These are phyloP conservation scores for Phallus indusiatus DNA, from an alignment of 768 basidiomycete genomes.

Conservation along the genomic window DNA sequence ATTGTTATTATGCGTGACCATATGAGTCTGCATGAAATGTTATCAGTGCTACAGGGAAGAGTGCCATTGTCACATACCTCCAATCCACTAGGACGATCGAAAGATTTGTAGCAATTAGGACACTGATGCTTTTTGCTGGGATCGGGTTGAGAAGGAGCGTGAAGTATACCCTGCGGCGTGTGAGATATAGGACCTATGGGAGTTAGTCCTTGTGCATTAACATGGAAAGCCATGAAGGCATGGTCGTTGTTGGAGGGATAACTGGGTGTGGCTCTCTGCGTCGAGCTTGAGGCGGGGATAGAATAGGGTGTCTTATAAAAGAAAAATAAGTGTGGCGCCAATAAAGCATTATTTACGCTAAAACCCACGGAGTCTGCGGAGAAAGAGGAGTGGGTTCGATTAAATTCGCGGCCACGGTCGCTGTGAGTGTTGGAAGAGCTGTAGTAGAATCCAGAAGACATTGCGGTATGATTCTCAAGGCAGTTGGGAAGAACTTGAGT, in stretches of 20 bases:
- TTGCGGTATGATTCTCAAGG: neutral
- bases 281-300: neutral
- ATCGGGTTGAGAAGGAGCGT: neutral
- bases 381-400: neutral
- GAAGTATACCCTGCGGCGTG: slow-evolving; percentile 2
- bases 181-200: neutral
- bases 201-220: neutral
- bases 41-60: neutral
- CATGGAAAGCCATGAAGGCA: neutral
- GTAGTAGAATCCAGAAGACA: neutral
- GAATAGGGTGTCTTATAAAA: neutral
- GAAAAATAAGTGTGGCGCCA: neutral
- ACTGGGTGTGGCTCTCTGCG: neutral
- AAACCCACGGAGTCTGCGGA: neutral
- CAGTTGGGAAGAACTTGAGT: neutral
- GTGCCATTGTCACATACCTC: neutral
- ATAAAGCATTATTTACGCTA: too few relatives aligned
- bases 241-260: neutral
- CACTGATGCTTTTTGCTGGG: slow-evolving; percentile 3
- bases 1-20: neutral
- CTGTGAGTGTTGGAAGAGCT: neutral
- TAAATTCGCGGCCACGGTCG: neutral
- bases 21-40: neutral
- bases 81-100: slow-evolving; percentile 6
- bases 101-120: slow-evolving; percentile 1